A percentile compares a stretch with the other conserved stretches of the same genome.
Conservation (phyloP, 768 basidiomycete species). For the Podaxis sp. region DNA sequence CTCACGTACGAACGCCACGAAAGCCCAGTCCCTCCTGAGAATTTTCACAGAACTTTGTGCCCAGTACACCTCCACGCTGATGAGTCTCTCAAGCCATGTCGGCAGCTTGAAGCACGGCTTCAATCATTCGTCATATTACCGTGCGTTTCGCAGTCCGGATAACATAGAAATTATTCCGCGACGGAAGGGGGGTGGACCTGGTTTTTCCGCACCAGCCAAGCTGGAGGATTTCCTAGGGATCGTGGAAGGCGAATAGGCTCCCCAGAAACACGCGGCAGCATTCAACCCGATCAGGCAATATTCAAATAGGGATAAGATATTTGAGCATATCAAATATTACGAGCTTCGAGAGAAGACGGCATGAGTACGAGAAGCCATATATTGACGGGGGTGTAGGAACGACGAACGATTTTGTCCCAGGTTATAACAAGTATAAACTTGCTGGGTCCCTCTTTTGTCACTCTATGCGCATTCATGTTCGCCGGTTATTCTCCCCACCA, state of each 20-base stretch:
- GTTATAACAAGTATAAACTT: background rate
- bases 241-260: background rate
- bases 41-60: conserved; percentile 9
- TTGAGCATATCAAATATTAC: conserved; percentile 1
- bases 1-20: conserved; percentile 6
- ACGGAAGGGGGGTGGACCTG: background rate
- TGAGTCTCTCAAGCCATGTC: conserved; percentile 4
- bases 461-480: background rate
- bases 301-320: background rate
- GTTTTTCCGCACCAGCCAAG: background rate
- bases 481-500: background rate
- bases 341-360: conserved; percentile 4
- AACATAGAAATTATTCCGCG: background rate
- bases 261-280: conserved; percentile 4
- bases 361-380: conserved; percentile 13
- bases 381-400: background rate
- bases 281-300: conserved; percentile 5
- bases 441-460: background rate
- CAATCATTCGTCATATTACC: conserved; percentile 4
- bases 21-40: conserved; percentile 8
- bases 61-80: background rate
- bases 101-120: background rate
- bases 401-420: conserved; percentile 3
- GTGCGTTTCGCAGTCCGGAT: background rate
- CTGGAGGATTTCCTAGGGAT: background rate